Evolutionary conservation across 2,329 filamentous ascomycete species (phyloP).

Genomic region (Falciphora oryzae): DNA sequence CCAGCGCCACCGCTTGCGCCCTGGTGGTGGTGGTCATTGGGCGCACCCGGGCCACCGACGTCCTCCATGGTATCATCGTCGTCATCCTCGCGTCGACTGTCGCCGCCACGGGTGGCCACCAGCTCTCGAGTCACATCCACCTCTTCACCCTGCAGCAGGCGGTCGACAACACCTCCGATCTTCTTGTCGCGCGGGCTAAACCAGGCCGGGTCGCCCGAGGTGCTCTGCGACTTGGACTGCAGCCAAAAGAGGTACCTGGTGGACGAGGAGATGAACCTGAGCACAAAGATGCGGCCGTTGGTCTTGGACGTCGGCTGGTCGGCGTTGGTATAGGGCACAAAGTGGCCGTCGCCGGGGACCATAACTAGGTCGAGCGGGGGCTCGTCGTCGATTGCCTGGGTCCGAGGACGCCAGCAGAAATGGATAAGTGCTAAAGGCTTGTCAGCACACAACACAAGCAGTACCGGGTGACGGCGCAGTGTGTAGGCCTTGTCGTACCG

Average conservation of each 20-base stretch:
- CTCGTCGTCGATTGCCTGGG: conserved; percentile 60
- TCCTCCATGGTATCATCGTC: conserved; percentile 74
- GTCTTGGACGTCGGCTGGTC: conserved; percentile 57
- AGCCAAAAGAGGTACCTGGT: conserved; percentile 94
- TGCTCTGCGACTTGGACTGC: conserved; percentile 74
- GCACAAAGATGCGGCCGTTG: conserved; percentile 84
- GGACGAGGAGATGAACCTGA: conserved; percentile 91
- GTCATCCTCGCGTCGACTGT: conserved; percentile 32
- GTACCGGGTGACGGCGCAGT: background rate
- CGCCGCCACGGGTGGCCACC: conserved; percentile 44
- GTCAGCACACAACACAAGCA: conserved; percentile 5
- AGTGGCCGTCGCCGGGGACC: conserved; percentile 84
- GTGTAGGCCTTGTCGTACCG: conserved; percentile 39
- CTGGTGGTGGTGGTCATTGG: conserved; percentile 48
- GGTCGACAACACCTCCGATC: conserved; percentile 82
- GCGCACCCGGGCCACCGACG: conserved; percentile 58
- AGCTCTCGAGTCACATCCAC: conserved; percentile 73
- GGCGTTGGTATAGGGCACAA: conserved; percentile 59
- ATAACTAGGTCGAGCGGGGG: conserved; percentile 88
- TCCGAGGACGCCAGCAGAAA: conserved; percentile 93
- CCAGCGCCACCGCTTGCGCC: conserved; percentile 74
- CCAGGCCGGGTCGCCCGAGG: conserved; percentile 60
- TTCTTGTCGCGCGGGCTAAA: conserved; percentile 82
- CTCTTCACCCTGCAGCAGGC: conserved; percentile 80
- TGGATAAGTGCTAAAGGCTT: conserved; percentile 69